Base-by-base conservation (phyloP, 129 eudicot species). In the Apium graveolens region DNA sequence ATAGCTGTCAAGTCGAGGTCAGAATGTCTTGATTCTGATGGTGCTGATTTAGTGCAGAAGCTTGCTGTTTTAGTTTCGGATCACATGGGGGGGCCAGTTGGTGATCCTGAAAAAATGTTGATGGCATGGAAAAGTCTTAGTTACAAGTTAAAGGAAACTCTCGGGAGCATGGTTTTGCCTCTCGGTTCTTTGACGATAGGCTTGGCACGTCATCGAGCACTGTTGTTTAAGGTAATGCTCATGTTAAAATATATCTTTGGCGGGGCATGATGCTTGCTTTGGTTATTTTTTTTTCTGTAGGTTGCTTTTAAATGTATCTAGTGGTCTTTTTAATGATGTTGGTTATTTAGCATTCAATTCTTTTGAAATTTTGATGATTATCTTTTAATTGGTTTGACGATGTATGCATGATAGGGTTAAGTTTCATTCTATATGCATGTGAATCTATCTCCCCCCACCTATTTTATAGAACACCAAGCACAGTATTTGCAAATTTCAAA, bases 81-180 rank as follows among this genome's bases (percentile, higher is more conserved):
- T 65, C 85, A 90, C 85, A 95, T 95, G 98, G 98, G 98, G 21
- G 97, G 98, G 3, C 97, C 96, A 1, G 94, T 91, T 77, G 89
- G 68, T 77, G 98, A 95, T 81, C 98, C 94, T 8, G 97, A 90
- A 66, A 87, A 79, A 51, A 86, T 91, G 90, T 78, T 87, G 85
- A 71, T 86, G 49, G 90, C 97, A 62, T 95, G 98, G 97, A 90
- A 80, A 83, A 82, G 82, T 78, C 86, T 88, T 63, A 78, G 90
- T 76, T 81, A 80, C 68, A 91, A 82, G 49, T 74, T 95, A 80
- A 95, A 83, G 88, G 84, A 81, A 65, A 86, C 83, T 78, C 84
- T 90, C 38, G 89, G 94, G 79, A 95, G 96, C 96, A 90, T 90
- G 87, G 94, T 95, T 55, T 86, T 95, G 88, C 98, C 98, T 77